phyloP scores from a whole-genome alignment of 2,329 filamentous ascomycete genomes.

The Diaporthe longicolla region DNA sequence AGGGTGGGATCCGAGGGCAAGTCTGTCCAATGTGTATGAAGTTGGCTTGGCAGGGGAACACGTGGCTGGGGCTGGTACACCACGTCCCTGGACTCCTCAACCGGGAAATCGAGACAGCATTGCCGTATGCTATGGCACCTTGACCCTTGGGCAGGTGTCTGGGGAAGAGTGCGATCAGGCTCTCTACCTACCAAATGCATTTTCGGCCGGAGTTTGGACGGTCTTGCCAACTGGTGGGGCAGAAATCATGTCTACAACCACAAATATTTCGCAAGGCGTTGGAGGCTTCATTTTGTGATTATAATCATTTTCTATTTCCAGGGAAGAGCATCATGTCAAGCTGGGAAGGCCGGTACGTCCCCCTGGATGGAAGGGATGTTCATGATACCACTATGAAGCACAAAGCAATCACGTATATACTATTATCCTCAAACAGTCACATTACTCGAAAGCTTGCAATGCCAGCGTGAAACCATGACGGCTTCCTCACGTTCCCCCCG shows the following conservation, averaged over 20 bases:
- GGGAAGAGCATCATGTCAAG: neutral
- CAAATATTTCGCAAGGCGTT: constrained; percentile 25
- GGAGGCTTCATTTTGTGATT: constrained; percentile 10
- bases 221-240: neutral
- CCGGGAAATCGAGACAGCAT: neutral
- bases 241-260: constrained; percentile 2
- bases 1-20: neutral
- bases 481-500: neutral
- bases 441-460: neutral
- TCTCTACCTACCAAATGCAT: neutral
- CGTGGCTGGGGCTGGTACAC: neutral
- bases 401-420: neutral
- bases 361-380: neutral
- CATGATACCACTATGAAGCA: neutral
- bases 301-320: neutral
- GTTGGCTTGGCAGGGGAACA: neutral
- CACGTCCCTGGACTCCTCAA: neutral
- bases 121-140: neutral
- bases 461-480: neutral
- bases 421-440: neutral
- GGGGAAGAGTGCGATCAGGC: neutral
- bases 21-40: neutral
- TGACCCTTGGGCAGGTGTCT: neutral
- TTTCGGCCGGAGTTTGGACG: constrained; percentile 9
- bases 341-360: neutral